Evolutionary conservation across 345 rosid genomes (phyloP).

Genomic region (Hibiscus trionum): DNA sequence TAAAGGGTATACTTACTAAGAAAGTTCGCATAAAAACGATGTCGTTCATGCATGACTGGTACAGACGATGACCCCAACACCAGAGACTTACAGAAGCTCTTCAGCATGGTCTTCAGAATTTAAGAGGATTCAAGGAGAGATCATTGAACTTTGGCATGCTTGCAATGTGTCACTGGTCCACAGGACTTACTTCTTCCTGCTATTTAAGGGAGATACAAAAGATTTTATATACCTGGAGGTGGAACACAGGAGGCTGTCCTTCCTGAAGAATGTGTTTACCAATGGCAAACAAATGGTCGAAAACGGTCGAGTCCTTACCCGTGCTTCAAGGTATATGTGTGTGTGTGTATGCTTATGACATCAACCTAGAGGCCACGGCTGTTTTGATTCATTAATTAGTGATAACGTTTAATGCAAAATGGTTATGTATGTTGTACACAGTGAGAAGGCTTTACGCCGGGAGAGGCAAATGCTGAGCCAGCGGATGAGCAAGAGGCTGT

Average conservation of each 20-base stretch:
- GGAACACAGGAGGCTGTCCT: constrained; percentile 62
- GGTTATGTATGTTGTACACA: constrained; percentile 21
- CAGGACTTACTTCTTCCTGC: constrained; percentile 78
- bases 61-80: constrained; percentile 40
- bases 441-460: constrained; percentile 45
- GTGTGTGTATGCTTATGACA: not conserved
- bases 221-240: constrained; percentile 85
- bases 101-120: constrained; percentile 52
- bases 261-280: constrained; percentile 48
- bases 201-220: constrained; percentile 67
- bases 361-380: not conserved
- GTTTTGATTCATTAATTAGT: not conserved
- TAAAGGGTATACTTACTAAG: not conserved
- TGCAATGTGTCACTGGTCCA: constrained; percentile 76
- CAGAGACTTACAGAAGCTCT: constrained; percentile 34
- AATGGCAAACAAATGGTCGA: constrained; percentile 36
- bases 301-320: constrained; percentile 34
- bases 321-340: not conserved
- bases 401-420: not conserved
- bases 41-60: not conserved
- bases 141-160: constrained; percentile 64
- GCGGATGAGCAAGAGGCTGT: constrained; percentile 44
- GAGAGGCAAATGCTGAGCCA: constrained; percentile 67
- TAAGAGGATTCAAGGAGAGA: constrained; percentile 56
- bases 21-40: too few relatives aligned